Base-by-base conservation (phyloP, 345 rosid species). In the Brassica rapa region DNA sequence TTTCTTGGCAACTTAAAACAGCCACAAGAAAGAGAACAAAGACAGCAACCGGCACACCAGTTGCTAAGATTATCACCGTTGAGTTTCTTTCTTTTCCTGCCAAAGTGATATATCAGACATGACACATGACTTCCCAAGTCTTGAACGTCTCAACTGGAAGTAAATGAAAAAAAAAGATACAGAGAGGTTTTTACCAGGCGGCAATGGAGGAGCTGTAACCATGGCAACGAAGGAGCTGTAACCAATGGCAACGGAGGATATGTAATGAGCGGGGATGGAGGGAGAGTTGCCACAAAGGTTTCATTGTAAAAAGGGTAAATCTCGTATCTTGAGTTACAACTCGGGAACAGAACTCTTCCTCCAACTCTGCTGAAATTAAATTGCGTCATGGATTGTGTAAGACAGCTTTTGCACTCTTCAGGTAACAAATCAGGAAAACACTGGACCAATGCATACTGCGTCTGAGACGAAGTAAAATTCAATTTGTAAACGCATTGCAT, bases 291-390 rank as follows among this genome's bases (percentile, higher is more conserved):
- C 11, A 65, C 63, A 1, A 55, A 5, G 10, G 65, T 24, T 8
- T 10, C 25, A 23, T 33, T 12, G 72, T 73, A 84, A 75, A 87
- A 88, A 4, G 76, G 68, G 74, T 82, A 81, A 76, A 84, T 12
- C 75, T 87, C 91, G 86, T 86, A 87, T 55, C 87, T 68, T 61
- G 78, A 77, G 53, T 61, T 37, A 53, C 91, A 90, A 55, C 72
- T 86, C 0, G 90, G 90, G 1, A 11, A 6, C 59, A 83, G 64
- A 19, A 16, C 16, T 14, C 88, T 87, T 11, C 92, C 95, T 16
- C 85, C 83, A 1, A 43, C 23, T 55, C 82, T 84, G 15, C 81
- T 82, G 3, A 32, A 60, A 39, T 29, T 7, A 11, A 43, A 65
- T 0, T 10, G 0, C 0, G 6, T 21, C 0, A 66, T 80, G 16